phyloP scores from a whole-genome alignment of 2,329 filamentous ascomycete genomes.

The Pleurostoma richardsiae region DNA sequence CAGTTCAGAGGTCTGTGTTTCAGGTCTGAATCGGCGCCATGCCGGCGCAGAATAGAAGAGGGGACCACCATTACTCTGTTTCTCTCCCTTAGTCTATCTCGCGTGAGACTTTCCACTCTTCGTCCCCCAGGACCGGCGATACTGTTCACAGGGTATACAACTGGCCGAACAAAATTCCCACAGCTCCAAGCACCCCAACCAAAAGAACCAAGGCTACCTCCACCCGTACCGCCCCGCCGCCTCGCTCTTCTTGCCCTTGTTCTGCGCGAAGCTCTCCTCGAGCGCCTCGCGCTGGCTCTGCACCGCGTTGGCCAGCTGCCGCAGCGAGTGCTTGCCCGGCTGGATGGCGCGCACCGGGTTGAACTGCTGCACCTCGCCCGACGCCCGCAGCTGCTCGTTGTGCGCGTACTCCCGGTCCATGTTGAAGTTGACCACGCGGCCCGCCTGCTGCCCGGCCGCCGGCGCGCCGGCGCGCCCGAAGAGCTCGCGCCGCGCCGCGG shows the following conservation, averaged over 20 bases:
- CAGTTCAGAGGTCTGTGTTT: too few species aligned
- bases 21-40: too few species aligned
- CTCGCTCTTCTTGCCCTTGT: constrained; percentile 74
- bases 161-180: too few species aligned
- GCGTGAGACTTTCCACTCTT: too few species aligned
- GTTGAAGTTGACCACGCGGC: constrained; percentile 80
- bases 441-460: constrained; percentile 34
- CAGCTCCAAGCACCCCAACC: not conserved
- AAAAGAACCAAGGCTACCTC: constrained; percentile 31
- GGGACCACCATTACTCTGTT: too few species aligned
- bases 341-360: constrained; percentile 79
- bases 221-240: constrained; percentile 82
- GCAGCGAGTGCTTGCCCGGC: constrained; percentile 83
- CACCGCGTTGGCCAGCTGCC: constrained; percentile 80
- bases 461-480: constrained; percentile 63
- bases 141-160: too few species aligned
- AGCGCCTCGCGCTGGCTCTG: constrained; percentile 78
- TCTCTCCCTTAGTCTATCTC: too few species aligned
- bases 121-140: too few species aligned
- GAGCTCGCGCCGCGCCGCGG: constrained; percentile 72
- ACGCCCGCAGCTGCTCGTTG: constrained; percentile 71
- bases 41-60: too few species aligned
- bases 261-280: constrained; percentile 85
- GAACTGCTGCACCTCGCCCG: constrained; percentile 67
- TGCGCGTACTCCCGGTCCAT: constrained; percentile 81